Evolutionary conservation across 441 rosid species (phyloP), one percentile per base, ranked within the genome.

Genomic region (Dalechampia spathulata): DNA sequence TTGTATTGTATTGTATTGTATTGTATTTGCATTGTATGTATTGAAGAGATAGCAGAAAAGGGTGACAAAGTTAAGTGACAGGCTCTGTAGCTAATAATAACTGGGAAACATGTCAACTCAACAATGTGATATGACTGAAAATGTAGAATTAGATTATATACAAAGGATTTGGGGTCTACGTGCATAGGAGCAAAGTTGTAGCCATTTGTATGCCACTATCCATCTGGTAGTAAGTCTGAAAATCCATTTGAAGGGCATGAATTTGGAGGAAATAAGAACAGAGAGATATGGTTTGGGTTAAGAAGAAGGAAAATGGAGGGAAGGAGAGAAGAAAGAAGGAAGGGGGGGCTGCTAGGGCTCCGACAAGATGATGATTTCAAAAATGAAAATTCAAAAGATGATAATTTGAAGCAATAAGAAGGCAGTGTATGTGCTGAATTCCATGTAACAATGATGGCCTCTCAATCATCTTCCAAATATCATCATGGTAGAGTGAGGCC

Each of bases 401-500:
- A 69, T 62, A 78, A 61, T 17, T 66, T 48, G 69, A 78, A 69
- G 86, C 77, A 72, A 72, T 46, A 49, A 74, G 69, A 60, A 61
- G 43, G 76, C 43, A 78, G 55, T 63, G 20, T 41, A 55, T 54
- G 75, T 41, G 55, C 77, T 77, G 94, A 87, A 83, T 85, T 90
- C 96, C 90, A 87, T 85, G 96, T 83, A 82, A 73, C 61, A 76
- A 90, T 90, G 75, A 90, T 90, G 78, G 82, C 86, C 51, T 52
- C 74, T 70, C 77, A 75, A 76, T 83, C 90, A 78, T 70, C 82
- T 78, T 75, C 79, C 55, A 72, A 61, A 44, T 58, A 61, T 78
- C 77, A 86, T 87, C 71, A 86, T 86, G 87, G 58, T 65, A 57
- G 83, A 63, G 87, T 79, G 72, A 81, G 82, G 79, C 86, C 72